Evolutionary conservation across 305 asterid genomes (phyloP).

Genomic region (Fraxinus albicans): DNA sequence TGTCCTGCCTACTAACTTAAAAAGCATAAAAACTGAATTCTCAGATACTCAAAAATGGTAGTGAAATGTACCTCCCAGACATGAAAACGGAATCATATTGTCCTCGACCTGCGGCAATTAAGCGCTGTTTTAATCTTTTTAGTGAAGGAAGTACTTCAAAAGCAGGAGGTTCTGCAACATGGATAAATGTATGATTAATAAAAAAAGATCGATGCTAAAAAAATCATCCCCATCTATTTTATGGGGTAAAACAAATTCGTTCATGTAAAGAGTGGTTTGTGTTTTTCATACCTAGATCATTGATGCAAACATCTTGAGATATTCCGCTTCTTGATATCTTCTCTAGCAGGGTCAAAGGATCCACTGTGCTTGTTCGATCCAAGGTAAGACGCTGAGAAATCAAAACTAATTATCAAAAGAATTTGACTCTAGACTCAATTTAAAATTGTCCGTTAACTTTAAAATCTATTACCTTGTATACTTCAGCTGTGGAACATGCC

Average conservation of each 20-base stretch:
- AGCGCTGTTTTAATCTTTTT: conserved; percentile 75
- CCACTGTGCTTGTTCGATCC: conserved; percentile 67
- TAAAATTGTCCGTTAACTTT: conserved; percentile 7
- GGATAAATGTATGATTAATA: background rate
- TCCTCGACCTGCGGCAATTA: conserved; percentile 79
- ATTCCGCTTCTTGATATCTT: conserved; percentile 69
- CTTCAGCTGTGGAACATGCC: conserved; percentile 97
- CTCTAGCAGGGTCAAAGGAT: conserved; percentile 78
- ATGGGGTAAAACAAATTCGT: background rate
- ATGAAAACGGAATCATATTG: conserved; percentile 85
- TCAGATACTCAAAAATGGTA: background rate
- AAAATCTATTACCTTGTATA: conserved; percentile 69
- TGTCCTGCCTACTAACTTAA: background rate
- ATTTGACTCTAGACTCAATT: background rate
- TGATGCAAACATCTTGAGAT: conserved; percentile 73
- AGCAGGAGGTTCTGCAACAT: conserved; percentile 74
- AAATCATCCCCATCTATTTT: background rate
- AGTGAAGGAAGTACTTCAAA: conserved; percentile 91
- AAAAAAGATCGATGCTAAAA: background rate
- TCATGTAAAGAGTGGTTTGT: conserved; percentile 11
- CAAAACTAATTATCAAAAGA: conserved; percentile 21
- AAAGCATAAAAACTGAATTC: background rate
- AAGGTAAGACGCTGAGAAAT: conserved; percentile 59
- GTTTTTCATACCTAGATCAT: conserved; percentile 67
- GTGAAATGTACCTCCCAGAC: conserved; percentile 77